Base-by-base conservation (phyloP, 1,284 basidiomycete genomes). In the Cerrena zonata region DNA sequence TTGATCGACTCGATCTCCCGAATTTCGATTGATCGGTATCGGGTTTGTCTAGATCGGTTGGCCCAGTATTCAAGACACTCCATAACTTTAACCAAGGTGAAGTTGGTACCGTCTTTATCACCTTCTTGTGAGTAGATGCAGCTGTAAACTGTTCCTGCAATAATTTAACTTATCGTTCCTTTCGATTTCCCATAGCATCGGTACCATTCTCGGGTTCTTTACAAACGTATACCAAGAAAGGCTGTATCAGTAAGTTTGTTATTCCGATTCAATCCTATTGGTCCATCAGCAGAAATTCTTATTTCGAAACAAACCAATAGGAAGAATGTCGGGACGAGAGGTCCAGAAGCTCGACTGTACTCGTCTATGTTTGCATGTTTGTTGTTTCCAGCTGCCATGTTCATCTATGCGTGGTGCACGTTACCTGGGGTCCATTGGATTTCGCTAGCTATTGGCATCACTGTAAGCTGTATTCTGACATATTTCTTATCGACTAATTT, bases 331-430 rank as follows among this genome's bases (percentile, higher is more conserved):
- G 64, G 68, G 1, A 73, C 60, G 13, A 68, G 75, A 40, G 86
- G 86, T 0, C 82, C 86, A 0, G 89, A 91, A 66, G 89, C 89
- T 0, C 76, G 89, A 10, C 66, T 92, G 21, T 89, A 86, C 55
- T 67, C 70, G 18, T 80, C 86, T 2, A 84, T 86, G 65, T 64
- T 75, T 7, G 86, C 83, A 0, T 85, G 78, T 0, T 53, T 89
- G 15, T 58, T 82, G 5, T 74, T 89, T 49, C 82, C 86, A 0
- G 60, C 73, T 1, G 80, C 79, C 5, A 84, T 86, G 72, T 80
- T 86, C 65, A 78, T 84, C 37, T 84, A 76, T 62, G 84, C 74
- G 0, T 86, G 76, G 81, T 79, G 74, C 39, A 78, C 76, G 24
- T 82, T 75, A 54, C 53, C 71, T 1, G 53, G 58, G 3, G 68